Evolutionary conservation across 2,329 filamentous ascomycete genomes (phyloP).

Genomic region (Leptosphaerulina australis): DNA sequence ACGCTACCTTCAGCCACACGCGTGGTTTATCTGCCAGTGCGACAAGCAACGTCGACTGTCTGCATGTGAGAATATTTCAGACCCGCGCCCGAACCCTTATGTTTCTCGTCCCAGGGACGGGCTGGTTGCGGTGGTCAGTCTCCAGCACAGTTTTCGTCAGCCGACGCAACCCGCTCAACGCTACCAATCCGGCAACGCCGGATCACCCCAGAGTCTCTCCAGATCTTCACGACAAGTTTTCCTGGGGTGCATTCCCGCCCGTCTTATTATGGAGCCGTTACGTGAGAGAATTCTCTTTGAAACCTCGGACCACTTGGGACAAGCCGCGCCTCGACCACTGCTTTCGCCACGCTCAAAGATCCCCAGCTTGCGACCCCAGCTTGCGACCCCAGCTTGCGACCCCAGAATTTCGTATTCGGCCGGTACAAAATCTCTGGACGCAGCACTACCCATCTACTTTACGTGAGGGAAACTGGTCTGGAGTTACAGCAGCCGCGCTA

Average conservation of each 20-base stretch:
- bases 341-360: neutral
- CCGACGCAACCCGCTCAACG: conserved; percentile 13
- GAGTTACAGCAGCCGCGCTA: neutral
- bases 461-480: neutral
- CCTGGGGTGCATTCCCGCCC: conserved; percentile 14
- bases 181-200: conserved; percentile 2
- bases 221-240: neutral
- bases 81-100: no score
- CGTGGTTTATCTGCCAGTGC: neutral
- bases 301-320: neutral
- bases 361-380: neutral
- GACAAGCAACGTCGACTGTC: neutral
- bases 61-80: neutral
- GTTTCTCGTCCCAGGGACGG: no score
- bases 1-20: conserved; percentile 1
- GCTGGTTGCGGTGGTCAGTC: conserved; percentile 1
- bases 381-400: no score
- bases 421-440: neutral
- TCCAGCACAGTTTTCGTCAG: neutral
- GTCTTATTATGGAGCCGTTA: conserved; percentile 21
- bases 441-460: neutral
- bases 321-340: neutral
- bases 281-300: conserved; percentile 11
- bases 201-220: conserved; percentile 12
- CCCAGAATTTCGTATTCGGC: neutral